Evolutionary conservation across 2,329 filamentous ascomycete genomes (phyloP).

Genomic region (Hortaea werneckii): DNA sequence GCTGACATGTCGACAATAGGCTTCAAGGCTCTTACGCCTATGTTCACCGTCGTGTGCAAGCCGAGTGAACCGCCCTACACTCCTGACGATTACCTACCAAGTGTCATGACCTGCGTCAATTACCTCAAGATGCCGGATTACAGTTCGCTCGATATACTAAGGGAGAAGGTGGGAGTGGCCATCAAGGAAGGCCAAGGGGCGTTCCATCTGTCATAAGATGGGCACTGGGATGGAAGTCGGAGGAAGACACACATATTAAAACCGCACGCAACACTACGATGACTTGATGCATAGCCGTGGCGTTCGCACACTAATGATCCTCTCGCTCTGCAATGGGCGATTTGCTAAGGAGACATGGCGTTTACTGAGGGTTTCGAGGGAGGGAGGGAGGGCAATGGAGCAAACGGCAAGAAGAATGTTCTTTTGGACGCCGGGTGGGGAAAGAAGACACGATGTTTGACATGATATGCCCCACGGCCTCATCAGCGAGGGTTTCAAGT

Average conservation of each 20-base stretch:
- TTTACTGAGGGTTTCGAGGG: no score
- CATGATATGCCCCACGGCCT: no score
- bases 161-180: slow-evolving; percentile 67
- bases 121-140: slow-evolving; percentile 98
- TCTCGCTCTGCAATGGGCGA: no score
- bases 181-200: slow-evolving; percentile 95
- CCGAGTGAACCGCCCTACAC: slow-evolving; percentile 90
- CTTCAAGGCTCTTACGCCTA: slow-evolving; percentile 92
- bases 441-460: no score
- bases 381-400: no score
- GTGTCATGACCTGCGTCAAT: slow-evolving; percentile 99
- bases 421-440: no score
- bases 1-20: slow-evolving; percentile 42
- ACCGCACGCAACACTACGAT: not conserved
- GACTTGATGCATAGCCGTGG: not conserved
- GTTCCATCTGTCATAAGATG: slow-evolving; percentile 59
- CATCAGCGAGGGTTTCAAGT: no score
- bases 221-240: not conserved
- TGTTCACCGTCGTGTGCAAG: slow-evolving; percentile 99
- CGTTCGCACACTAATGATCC: not conserved
- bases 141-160: slow-evolving; percentile 65
- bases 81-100: slow-evolving; percentile 96
- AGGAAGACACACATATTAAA: not conserved
- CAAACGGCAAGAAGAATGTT: no score
- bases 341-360: no score